A percentile compares a stretch with the other conserved stretches of the same genome.
These are phyloP conservation scores for Dendryphion nanum DNA, from an alignment of 2,329 filamentous ascomycete species.

Conservation along the genomic window DNA sequence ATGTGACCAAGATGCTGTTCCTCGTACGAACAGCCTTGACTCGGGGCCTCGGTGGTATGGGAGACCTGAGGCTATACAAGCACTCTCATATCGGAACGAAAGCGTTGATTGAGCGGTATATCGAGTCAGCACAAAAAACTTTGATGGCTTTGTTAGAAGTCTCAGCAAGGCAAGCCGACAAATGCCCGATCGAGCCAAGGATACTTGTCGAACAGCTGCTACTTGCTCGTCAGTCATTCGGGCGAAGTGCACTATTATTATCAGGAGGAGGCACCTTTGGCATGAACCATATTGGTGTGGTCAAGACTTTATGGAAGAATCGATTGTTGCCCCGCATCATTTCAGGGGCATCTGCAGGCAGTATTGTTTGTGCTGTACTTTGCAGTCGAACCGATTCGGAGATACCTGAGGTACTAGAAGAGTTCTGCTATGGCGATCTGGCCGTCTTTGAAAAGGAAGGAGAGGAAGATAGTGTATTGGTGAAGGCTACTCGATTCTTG, in stretches of 20 bases:
- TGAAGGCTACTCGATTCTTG: conserved; percentile 69
- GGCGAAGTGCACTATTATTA: conserved; percentile 77
- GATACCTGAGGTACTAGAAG: conserved; percentile 65
- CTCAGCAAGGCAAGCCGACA: conserved; percentile 49
- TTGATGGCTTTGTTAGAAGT: conserved; percentile 69
- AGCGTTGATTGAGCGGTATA: conserved; percentile 80
- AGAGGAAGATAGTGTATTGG: conserved; percentile 61
- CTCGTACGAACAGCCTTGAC: conserved; percentile 77
- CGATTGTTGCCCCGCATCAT: conserved; percentile 80
- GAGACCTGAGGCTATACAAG: conserved; percentile 75
- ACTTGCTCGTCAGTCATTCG: conserved; percentile 74
- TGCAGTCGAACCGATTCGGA: conserved; percentile 78
- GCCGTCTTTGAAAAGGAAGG: conserved; percentile 71
- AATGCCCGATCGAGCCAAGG: conserved; percentile 57
- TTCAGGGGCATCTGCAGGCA: conserved; percentile 82
- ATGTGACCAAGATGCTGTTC: conserved; percentile 75
- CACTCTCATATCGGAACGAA: conserved; percentile 87
- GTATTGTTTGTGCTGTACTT: conserved; percentile 78
- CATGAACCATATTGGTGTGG: conserved; percentile 87
- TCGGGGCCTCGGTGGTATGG: conserved; percentile 82
- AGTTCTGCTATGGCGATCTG: conserved; percentile 77
- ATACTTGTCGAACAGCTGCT: conserved; percentile 67
- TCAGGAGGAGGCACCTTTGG: conserved; percentile 88
- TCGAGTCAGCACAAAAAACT: conserved; percentile 72
- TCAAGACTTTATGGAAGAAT: conserved; percentile 75